Evolutionary conservation across 2,329 filamentous ascomycete species (phyloP).

Genomic region (Alternaria incomplexa): DNA sequence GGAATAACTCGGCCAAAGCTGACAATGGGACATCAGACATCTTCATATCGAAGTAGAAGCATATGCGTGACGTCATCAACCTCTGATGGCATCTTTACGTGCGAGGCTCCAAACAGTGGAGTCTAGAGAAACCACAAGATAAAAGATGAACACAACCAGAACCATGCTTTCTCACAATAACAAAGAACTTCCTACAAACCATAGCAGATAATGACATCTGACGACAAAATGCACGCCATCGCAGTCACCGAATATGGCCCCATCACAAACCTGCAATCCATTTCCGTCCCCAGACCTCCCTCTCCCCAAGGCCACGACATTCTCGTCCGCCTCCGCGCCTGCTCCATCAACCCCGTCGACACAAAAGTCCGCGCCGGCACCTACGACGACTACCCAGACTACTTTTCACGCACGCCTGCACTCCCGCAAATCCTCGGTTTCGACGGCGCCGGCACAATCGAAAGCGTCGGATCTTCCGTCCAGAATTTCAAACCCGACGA

Average conservation of each 20-base stretch:
- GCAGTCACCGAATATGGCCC: slow-evolving; percentile 10
- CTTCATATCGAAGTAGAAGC: background rate
- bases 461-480: slow-evolving; percentile 1
- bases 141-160: background rate
- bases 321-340: slow-evolving; percentile 4
- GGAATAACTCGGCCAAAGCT: background rate
- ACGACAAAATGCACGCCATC: slow-evolving; percentile 4
- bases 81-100: slow-evolving; percentile 1
- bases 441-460: slow-evolving; percentile 4
- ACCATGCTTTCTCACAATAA: background rate
- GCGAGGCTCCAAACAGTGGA: background rate
- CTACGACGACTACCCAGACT: slow-evolving; percentile 14
- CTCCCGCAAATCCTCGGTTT: slow-evolving; percentile 12
- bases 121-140: background rate
- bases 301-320: slow-evolving; percentile 2
- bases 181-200: background rate
- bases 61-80: slow-evolving; percentile 6
- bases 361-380: slow-evolving; percentile 8
- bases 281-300: background rate
- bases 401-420: slow-evolving; percentile 1
- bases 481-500: background rate
- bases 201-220: background rate
- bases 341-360: slow-evolving; percentile 9
- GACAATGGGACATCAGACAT: background rate
- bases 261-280: slow-evolving; percentile 4